Conservation (phyloP, 2,329 filamentous ascomycete species). For the Phoma herbarum region DNA sequence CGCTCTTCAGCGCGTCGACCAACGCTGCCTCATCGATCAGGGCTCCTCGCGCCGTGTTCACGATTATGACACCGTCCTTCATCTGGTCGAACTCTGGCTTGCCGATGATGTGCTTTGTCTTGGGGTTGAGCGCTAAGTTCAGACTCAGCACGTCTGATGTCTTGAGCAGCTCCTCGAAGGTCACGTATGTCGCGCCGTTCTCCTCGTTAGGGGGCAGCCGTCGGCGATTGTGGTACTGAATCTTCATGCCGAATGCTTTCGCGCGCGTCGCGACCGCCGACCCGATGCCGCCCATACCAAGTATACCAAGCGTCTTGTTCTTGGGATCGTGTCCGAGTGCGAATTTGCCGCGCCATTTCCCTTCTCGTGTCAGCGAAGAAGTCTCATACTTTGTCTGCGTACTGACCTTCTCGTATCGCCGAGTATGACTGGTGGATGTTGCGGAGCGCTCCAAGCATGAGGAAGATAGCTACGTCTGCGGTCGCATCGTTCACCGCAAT, state of each 20-base stretch:
- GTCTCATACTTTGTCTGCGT: neutral
- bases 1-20: constrained; percentile 62
- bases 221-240: constrained; percentile 67
- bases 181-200: constrained; percentile 61
- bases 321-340: constrained; percentile 63
- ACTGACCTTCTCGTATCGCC: constrained; percentile 55
- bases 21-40: constrained; percentile 66
- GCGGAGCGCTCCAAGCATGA: constrained; percentile 62
- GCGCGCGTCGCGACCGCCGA: constrained; percentile 59
- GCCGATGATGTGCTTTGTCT: constrained; percentile 63
- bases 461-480: constrained; percentile 60
- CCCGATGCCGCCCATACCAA: constrained; percentile 70
- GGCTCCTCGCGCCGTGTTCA: constrained; percentile 67
- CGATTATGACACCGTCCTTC: constrained; percentile 65
- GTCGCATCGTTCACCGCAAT: constrained; percentile 62
- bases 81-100: constrained; percentile 61
- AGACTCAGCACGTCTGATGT: constrained; percentile 64
- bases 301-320: constrained; percentile 63
- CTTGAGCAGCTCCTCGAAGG: constrained; percentile 63
- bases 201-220: constrained; percentile 52
- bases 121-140: constrained; percentile 61
- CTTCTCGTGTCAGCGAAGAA: constrained; percentile 28
- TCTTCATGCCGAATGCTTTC: constrained; percentile 64
- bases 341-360: constrained; percentile 57
- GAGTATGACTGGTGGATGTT: constrained; percentile 58